phyloP scores from a whole-genome alignment of 352 stramenopile species.

The Globisporangium rhizosaccharum region DNA sequence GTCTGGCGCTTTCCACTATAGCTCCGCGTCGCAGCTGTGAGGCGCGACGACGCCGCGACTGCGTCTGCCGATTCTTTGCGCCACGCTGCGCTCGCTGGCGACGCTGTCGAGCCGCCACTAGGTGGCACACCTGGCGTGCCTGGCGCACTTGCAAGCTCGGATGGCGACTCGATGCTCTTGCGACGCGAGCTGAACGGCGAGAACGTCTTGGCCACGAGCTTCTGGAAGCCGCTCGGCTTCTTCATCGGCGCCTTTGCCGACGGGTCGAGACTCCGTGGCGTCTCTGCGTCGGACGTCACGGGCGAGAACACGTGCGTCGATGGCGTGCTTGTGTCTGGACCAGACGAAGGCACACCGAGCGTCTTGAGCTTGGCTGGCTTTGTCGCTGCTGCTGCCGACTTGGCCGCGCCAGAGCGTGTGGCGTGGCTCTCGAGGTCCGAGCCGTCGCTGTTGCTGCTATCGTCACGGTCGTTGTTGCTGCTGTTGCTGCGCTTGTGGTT shows the following conservation, averaged over 20 bases:
- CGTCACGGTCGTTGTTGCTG: not conserved
- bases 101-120: no score
- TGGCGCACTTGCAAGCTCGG: not conserved
- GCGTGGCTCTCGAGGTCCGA: slow-evolving; percentile 26
- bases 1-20: no score
- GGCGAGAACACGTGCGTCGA: slow-evolving; percentile 5
- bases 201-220: slow-evolving; percentile 53
- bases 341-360: slow-evolving; percentile 1
- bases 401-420: slow-evolving; percentile 9
- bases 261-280: slow-evolving; percentile 14
- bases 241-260: slow-evolving; percentile 10
- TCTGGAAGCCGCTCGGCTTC: slow-evolving; percentile 55
- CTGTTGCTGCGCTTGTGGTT: slow-evolving; percentile 10
- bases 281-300: not conserved
- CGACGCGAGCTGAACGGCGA: slow-evolving; percentile 46
- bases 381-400: not conserved
- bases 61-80: slow-evolving; percentile 1
- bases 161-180: slow-evolving; percentile 20
- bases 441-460: slow-evolving; percentile 13
- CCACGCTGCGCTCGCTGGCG: no score
- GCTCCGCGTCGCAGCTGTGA: not conserved
- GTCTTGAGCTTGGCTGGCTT: slow-evolving; percentile 4
- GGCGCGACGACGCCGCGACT: slow-evolving; percentile 1
- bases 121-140: no score
- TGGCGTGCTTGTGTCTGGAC: not conserved